Evolutionary conservation across 2,329 filamentous ascomycete genomes (phyloP).

Genomic region (Coniella lustricola): DNA sequence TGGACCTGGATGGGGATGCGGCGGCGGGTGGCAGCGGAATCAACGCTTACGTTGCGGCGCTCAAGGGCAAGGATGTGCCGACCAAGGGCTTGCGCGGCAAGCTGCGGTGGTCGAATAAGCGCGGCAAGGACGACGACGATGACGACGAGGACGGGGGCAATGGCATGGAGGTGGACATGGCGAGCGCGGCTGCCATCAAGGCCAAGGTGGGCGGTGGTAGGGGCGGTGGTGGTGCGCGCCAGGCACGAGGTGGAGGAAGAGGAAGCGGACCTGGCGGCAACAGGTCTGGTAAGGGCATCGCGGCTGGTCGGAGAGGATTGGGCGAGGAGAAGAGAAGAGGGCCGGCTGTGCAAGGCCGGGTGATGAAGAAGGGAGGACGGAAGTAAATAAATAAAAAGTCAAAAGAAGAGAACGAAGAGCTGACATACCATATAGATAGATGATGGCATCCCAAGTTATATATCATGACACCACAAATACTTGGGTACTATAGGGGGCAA

Average conservation of each 20-base stretch:
- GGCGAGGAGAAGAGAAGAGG: conserved; percentile 26
- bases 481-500: conserved; percentile 2
- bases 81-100: conserved; percentile 59
- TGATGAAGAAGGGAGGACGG: conserved; percentile 22
- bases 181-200: conserved; percentile 46
- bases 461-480: neutral
- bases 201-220: conserved; percentile 28
- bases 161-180: conserved; percentile 45
- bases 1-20: conserved; percentile 47
- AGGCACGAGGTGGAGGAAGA: conserved; percentile 23
- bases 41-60: conserved; percentile 61
- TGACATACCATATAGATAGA: too few species aligned
- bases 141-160: conserved; percentile 43
- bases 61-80: conserved; percentile 60
- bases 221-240: conserved; percentile 35
- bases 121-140: conserved; percentile 36
- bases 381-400: conserved; percentile 3
- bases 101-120: conserved; percentile 65
- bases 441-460: too few species aligned
- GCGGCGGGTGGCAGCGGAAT: conserved; percentile 48
- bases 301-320: conserved; percentile 25
- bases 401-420: too few species aligned
- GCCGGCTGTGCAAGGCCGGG: conserved; percentile 19
- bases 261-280: conserved; percentile 27
- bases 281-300: conserved; percentile 21